Percentiles rank a stretch among this genome's conserved stretches.
Conservation (phyloP, 805 yeast species). For the Yarrowia sp. region DNA sequence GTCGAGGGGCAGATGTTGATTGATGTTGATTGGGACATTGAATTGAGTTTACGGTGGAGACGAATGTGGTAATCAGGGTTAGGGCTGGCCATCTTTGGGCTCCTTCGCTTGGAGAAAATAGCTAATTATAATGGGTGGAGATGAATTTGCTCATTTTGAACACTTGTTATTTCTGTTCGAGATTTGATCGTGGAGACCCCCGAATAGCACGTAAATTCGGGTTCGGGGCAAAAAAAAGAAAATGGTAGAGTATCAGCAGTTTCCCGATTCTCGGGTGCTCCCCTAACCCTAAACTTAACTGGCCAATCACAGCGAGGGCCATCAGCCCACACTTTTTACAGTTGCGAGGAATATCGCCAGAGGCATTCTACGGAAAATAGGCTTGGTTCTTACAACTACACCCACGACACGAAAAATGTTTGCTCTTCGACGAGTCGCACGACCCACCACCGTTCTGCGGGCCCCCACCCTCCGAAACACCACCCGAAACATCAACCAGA, state of each 20-base stretch:
- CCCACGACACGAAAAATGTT: constrained; percentile 7
- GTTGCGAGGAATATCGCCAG: constrained; percentile 34
- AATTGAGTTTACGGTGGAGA: background rate
- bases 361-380: background rate
- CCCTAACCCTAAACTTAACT: constrained; percentile 28
- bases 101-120: background rate
- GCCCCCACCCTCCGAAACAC: constrained; percentile 39
- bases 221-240: background rate
- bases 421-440: constrained; percentile 39
- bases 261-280: background rate
- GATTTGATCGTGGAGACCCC: background rate
- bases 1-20: background rate
- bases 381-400: constrained; percentile 1
- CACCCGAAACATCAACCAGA: constrained; percentile 35
- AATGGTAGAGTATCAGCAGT: background rate
- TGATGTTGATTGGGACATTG: constrained; percentile 6
- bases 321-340: constrained; percentile 39
- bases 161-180: background rate
- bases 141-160: background rate
- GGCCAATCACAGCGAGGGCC: constrained; percentile 25
- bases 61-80: background rate
- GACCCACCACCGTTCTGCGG: constrained; percentile 31
- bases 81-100: background rate
- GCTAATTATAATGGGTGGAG: background rate
- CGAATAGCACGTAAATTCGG: too few species aligned